phyloP scores from a whole-genome alignment of 164 flowering plant genomes.

The Annona squamosa region DNA sequence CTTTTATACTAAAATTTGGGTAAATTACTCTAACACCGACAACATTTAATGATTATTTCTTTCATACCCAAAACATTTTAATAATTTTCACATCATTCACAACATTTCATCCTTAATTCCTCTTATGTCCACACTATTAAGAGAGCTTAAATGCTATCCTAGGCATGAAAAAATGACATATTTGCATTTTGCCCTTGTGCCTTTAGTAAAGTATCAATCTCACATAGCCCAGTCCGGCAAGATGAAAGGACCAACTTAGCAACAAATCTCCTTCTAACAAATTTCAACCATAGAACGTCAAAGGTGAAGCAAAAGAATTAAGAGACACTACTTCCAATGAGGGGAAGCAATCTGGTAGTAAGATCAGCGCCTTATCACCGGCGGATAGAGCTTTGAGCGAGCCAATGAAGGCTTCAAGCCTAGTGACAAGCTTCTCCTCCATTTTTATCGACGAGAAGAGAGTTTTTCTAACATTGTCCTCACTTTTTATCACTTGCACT shows the following conservation, averaged over 20 bases:
- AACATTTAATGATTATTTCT: too few species aligned
- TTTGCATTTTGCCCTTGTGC: too few species aligned
- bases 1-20: too few species aligned
- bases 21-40: too few species aligned
- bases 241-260: constrained; percentile 41
- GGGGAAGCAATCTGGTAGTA: neutral
- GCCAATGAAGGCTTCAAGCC: constrained; percentile 81
- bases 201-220: too few species aligned
- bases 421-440: constrained; percentile 72
- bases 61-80: too few species aligned
- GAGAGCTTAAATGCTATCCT: too few species aligned
- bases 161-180: too few species aligned
- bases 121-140: too few species aligned
- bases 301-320: constrained; percentile 65
- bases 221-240: neutral
- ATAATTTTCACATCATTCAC: too few species aligned
- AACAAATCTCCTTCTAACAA: constrained; percentile 40
- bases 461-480: neutral
- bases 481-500: neutral
- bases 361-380: constrained; percentile 4
- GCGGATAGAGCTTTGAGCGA: constrained; percentile 60
- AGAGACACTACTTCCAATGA: constrained; percentile 7
- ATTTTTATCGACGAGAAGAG: constrained; percentile 20
- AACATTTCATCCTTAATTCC: too few species aligned
- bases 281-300: constrained; percentile 49